Evolutionary conservation across 2,329 filamentous ascomycete species (phyloP).

Genomic region (Colletotrichum noveboracense): DNA sequence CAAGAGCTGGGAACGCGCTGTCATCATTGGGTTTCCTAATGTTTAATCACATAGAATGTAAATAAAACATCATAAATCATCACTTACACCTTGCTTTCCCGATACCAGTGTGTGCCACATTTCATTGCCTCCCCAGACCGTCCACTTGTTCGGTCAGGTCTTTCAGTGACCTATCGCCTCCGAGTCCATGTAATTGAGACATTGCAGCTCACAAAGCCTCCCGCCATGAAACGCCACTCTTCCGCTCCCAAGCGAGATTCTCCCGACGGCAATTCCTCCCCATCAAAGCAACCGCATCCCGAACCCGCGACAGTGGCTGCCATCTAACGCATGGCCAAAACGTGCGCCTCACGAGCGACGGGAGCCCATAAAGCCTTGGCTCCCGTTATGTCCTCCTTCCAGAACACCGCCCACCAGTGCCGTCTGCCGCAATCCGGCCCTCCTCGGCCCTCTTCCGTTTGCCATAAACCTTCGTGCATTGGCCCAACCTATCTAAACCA

Average conservation of each 20-base stretch:
- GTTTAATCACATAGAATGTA: constrained; percentile 17
- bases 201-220: background rate
- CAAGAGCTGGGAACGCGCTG: constrained; percentile 46
- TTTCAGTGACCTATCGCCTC: background rate
- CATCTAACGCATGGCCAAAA: background rate
- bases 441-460: too few relatives aligned
- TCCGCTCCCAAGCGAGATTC: background rate
- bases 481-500: too few relatives aligned
- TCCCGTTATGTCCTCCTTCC: background rate
- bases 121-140: fast-evolving
- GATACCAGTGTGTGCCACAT: background rate
- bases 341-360: background rate
- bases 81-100: background rate
- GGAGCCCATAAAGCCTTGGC: background rate
- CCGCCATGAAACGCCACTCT: background rate
- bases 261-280: background rate
- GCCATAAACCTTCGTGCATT: too few relatives aligned
- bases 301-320: background rate
- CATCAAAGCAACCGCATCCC: background rate
- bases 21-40: constrained; percentile 13
- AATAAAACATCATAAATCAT: background rate
- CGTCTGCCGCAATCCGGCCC: too few relatives aligned
- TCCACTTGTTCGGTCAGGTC: background rate
- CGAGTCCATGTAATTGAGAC: background rate
- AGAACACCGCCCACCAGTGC: background rate